phyloP scores from a whole-genome alignment of 306 rosid genomes.

The Medicago arabica region DNA sequence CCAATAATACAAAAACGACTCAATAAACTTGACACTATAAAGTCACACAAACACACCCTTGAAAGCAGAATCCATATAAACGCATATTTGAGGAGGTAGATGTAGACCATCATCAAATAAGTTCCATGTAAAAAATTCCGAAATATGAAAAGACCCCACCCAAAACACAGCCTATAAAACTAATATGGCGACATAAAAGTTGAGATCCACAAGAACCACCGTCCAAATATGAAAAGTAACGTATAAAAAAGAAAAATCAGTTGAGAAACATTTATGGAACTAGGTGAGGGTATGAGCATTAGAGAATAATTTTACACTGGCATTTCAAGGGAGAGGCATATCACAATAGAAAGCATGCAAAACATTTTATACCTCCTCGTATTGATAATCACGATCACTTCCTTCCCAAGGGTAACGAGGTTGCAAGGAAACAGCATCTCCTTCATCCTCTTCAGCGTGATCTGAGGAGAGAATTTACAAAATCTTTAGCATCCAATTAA shows the following conservation, averaged over 20 bases:
- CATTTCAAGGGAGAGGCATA: no score
- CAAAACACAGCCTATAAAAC: conserved; percentile 1
- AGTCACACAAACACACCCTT: not conserved
- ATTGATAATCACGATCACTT: conserved; percentile 80
- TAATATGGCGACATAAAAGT: not conserved
- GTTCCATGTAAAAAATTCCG: not conserved
- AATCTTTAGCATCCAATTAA: conserved; percentile 11
- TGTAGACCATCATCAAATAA: not conserved
- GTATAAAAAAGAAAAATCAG: not conserved
- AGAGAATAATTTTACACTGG: not conserved
- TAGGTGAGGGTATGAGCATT: conserved; percentile 10
- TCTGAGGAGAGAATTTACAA: conserved; percentile 46
- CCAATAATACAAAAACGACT: not conserved
- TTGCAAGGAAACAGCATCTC: conserved; percentile 50
- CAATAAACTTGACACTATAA: not conserved
- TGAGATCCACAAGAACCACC: not conserved
- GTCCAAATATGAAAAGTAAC: not conserved
- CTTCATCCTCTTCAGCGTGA: conserved; percentile 66
- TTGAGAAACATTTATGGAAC: conserved; percentile 1
- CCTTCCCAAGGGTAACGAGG: conserved; percentile 90
- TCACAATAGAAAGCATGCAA: conserved; percentile 7
- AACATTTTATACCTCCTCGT: conserved; percentile 69
- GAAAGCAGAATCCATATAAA: not conserved
- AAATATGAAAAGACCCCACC: conserved; percentile 4
- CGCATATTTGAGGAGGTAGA: not conserved